Percentiles rank a stretch among this genome's conserved stretches.
phyloP scores from a whole-genome alignment of 495 filamentous ascomycete genomes.

The Aspergillus ostianus region DNA sequence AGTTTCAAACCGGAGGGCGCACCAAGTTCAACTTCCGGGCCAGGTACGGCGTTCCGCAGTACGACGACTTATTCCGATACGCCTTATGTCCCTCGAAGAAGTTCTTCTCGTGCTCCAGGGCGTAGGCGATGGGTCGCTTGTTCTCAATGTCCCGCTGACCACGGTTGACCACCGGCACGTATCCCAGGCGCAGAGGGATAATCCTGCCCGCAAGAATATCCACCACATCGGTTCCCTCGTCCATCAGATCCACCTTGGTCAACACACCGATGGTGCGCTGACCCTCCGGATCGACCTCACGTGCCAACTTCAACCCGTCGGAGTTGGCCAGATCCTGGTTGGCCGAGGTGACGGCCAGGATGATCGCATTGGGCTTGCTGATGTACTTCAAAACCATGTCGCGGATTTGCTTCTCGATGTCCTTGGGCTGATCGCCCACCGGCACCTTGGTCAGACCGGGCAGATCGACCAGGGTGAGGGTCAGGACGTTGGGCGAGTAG shows the following conservation, averaged over 20 bases:
- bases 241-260: conserved; percentile 99
- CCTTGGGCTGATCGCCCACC: conserved; percentile 95
- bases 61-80: conserved; percentile 96
- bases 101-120: conserved; percentile 90
- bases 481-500: conserved; percentile 97
- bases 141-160: conserved; percentile 99
- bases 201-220: conserved; percentile 98
- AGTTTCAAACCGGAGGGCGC: conserved; percentile 18
- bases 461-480: conserved; percentile 94
- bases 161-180: conserved; percentile 98
- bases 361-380: conserved; percentile 96
- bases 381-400: conserved; percentile 99
- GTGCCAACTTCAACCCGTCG: conserved; percentile 92
- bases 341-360: conserved; percentile 91
- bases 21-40: conserved; percentile 94
- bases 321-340: conserved; percentile 99
- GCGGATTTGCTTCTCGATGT: conserved; percentile 95
- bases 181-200: conserved; percentile 92
- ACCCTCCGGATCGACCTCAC: conserved; percentile 96
- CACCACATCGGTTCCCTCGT: conserved; percentile 97
- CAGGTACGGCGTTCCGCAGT: conserved; percentile 97
- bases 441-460: conserved; percentile 97
- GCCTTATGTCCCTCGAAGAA: conserved; percentile 99
- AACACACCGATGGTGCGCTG: conserved; percentile 98
- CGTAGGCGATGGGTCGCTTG: conserved; percentile 88